Conservation (phyloP, 2,329 filamentous ascomycete genomes). For the Ambrosiella cleistominuta region DNA sequence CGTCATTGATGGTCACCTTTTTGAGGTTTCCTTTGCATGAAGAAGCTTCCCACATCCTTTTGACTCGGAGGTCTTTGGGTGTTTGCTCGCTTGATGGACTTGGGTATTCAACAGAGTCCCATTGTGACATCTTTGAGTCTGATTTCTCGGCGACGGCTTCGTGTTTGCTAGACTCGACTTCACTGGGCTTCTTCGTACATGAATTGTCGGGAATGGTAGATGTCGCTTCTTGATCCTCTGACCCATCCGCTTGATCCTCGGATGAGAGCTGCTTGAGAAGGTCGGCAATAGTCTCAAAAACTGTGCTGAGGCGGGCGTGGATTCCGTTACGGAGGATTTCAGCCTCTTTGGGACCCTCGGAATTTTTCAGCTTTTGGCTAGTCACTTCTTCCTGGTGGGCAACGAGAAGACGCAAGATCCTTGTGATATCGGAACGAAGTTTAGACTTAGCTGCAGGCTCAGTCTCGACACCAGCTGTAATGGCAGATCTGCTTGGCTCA, state of each 20-base stretch:
- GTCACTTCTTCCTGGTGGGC: slow-evolving; percentile 9
- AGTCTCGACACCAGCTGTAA: slow-evolving; percentile 8
- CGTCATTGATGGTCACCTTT: slow-evolving; percentile 2
- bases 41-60: slow-evolving; percentile 1
- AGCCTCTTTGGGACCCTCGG: background rate
- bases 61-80: background rate
- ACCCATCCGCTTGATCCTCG: background rate
- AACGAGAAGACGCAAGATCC: slow-evolving; percentile 8
- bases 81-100: too few relatives aligned
- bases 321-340: slow-evolving; percentile 6
- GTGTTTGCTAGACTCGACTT: too few relatives aligned
- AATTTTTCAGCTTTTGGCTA: background rate
- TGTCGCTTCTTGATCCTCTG: background rate
- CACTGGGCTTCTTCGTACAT: background rate
- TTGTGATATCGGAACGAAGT: slow-evolving; percentile 11
- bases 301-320: background rate
- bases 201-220: background rate
- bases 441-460: slow-evolving; percentile 12
- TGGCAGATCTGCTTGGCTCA: background rate
- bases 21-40: slow-evolving; percentile 4
- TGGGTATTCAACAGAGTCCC: too few relatives aligned
- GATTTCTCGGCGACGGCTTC: too few relatives aligned
- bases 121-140: too few relatives aligned
- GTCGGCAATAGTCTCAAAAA: slow-evolving; percentile 3
- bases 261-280: slow-evolving; percentile 3